Conservation (phyloP, 345 rosid species). For the Hirschfeldia incana region DNA sequence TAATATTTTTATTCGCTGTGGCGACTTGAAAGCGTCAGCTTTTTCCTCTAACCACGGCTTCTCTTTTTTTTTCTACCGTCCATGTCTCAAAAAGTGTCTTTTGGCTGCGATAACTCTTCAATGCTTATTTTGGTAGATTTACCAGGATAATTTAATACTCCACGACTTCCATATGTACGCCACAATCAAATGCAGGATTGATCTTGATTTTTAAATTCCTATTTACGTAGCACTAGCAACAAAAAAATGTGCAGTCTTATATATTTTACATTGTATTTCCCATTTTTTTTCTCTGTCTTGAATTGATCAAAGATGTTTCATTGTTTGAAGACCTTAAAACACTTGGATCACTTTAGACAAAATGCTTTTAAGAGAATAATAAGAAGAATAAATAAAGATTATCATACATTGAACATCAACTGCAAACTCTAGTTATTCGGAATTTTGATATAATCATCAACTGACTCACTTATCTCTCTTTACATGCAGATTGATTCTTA, state of each 20-base stretch:
- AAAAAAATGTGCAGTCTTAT: not conserved
- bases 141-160: not conserved
- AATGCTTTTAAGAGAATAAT: too few relatives aligned
- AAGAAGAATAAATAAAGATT: too few relatives aligned
- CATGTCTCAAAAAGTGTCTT: too few relatives aligned
- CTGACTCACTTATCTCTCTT: not conserved
- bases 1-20: constrained; percentile 11
- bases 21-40: constrained; percentile 33
- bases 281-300: too few relatives aligned
- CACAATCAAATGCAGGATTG: too few relatives aligned
- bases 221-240: not conserved
- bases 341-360: too few relatives aligned
- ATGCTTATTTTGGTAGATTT: not conserved
- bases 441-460: constrained; percentile 1
- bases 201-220: not conserved
- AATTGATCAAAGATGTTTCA: too few relatives aligned
- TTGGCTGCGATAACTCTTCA: too few relatives aligned
- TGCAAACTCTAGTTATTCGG: not conserved
- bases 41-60: constrained; percentile 21
- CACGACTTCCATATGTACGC: too few relatives aligned
- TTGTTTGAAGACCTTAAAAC: too few relatives aligned
- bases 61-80: constrained; percentile 1
- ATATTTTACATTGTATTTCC: not conserved
- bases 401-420: not conserved
- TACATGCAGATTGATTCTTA: constrained; percentile 10